A percentile compares a stretch with the other conserved stretches of the same genome.
Evolutionary conservation across 805 yeast species (phyloP).

Genomic region (Candida maltosa): DNA sequence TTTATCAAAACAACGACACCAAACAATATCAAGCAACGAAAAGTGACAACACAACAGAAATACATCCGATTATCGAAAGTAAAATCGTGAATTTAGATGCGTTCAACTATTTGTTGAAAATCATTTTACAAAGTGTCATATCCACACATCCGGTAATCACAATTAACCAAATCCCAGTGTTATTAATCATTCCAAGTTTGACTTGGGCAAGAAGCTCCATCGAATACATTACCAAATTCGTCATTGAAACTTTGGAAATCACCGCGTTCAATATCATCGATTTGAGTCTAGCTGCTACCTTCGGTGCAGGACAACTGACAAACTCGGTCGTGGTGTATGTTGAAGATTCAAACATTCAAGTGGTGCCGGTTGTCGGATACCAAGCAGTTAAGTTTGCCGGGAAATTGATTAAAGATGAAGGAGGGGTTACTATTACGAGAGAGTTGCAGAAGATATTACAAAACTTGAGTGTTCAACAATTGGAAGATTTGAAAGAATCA

Average conservation of each 20-base stretch:
- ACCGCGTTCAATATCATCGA: conserved; percentile 73
- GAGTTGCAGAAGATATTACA: conserved; percentile 56
- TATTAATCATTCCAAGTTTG: conserved; percentile 58
- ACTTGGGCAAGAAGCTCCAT: conserved; percentile 66
- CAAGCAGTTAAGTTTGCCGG: conserved; percentile 57
- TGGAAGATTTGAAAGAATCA: conserved; percentile 73
- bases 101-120: conserved; percentile 57
- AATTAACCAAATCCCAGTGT: conserved; percentile 66
- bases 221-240: conserved; percentile 71
- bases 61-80: conserved; percentile 66
- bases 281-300: conserved; percentile 62
- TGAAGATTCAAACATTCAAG: conserved; percentile 72
- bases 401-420: conserved; percentile 43
- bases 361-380: conserved; percentile 77
- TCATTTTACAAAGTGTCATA: conserved; percentile 37
- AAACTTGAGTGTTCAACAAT: conserved; percentile 49
- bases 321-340: conserved; percentile 77
- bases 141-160: conserved; percentile 41
- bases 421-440: conserved; percentile 65
- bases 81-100: conserved; percentile 67
- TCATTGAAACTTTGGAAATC: conserved; percentile 69
- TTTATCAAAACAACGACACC: conserved; percentile 46
- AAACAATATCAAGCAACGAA: conserved; percentile 36
- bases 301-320: conserved; percentile 65
- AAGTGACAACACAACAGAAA: conserved; percentile 27